Evolutionary conservation across 192 early-diverging fungal species (phyloP), one percentile per base, ranked within the genome.

Genomic region (Coemansia sp.): DNA sequence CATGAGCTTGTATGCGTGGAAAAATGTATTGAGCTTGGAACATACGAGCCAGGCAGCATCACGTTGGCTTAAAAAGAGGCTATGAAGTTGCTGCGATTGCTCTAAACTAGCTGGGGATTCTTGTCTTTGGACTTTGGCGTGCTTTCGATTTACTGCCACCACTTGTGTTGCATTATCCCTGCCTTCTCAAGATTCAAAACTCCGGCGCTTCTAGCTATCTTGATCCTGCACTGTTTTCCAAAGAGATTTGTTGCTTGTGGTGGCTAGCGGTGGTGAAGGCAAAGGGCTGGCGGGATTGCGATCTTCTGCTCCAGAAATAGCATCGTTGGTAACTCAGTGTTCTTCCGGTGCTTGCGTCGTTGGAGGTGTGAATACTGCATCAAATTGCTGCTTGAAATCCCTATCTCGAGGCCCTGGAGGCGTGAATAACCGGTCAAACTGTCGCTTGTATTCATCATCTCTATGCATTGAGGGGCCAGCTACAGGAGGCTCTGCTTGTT

Each of bases 261-360:
- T 6, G 3, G 52, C 39, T n/a, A 9, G 20, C 34, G 64, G 72
- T 32, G 64, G 64, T 21, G 67, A 15, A 15, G 59, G 56, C 15
- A 51, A 60, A 1, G 74, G 52, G 23, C 58, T 64, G 16, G 48
- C 21, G 1, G 10, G 14, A 23, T 39, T 56, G 23, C 39, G 26
- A 39, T 30, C 17, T 18, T 40, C 40, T 34, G 37, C 40, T 34
- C 26, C 21, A 14, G 36, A 10, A 15, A n/a, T 34, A 7, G 17
- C 38, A 40, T 34, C 36, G 17, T 17, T 23, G 21, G 49, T 40
- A 10, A 31, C 16, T 8, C 60, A 64, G 6, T 31, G 30, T 6
- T 7, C 57, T 64, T n/a, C 65, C 65, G 3, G 71, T 75, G 65
- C 60, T 68, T 37, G 65, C 56, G 34, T 58, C 58, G 28, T 65